A percentile compares a stretch with the other conserved stretches of the same genome.
phyloP scores from a whole-genome alignment of 106 monocot genomes.

The Dactylorhiza incarnata region DNA sequence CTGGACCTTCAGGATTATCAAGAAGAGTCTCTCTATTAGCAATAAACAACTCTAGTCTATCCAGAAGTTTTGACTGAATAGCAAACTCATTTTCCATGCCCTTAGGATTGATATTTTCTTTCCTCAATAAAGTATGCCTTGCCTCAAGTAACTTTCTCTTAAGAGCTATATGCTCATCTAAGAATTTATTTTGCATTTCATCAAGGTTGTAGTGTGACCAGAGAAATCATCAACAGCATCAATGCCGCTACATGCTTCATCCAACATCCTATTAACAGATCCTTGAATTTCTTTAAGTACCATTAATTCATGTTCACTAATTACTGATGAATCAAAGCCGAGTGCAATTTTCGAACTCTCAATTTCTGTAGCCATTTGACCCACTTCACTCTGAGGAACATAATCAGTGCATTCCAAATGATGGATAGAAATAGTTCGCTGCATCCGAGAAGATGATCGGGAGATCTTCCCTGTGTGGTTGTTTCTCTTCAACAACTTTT shows the following conservation, averaged over 20 bases:
- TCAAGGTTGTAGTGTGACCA: constrained; percentile 4
- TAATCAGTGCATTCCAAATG: constrained; percentile 65
- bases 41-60: constrained; percentile 24
- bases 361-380: neutral
- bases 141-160: constrained; percentile 13
- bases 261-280: neutral
- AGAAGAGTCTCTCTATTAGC: constrained; percentile 31
- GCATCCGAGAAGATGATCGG: constrained; percentile 30
- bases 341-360: constrained; percentile 10
- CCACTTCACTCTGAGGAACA: constrained; percentile 22
- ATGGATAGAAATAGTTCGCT: constrained; percentile 65
- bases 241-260: constrained; percentile 3
- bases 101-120: neutral
- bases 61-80: constrained; percentile 14
- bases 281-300: neutral
- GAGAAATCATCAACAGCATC: neutral
- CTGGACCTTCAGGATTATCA: constrained; percentile 23
- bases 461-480: constrained; percentile 31
- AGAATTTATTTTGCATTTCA: constrained; percentile 3
- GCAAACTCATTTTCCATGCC: constrained; percentile 1
- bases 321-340: constrained; percentile 9
- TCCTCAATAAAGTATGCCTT: constrained; percentile 8
- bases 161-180: constrained; percentile 7
- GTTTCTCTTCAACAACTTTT: constrained; percentile 24
- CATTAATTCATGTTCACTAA: neutral